Evolutionary conservation across 148 eudicot genomes (phyloP).

Genomic region (Rhododendron kiyosumense): DNA sequence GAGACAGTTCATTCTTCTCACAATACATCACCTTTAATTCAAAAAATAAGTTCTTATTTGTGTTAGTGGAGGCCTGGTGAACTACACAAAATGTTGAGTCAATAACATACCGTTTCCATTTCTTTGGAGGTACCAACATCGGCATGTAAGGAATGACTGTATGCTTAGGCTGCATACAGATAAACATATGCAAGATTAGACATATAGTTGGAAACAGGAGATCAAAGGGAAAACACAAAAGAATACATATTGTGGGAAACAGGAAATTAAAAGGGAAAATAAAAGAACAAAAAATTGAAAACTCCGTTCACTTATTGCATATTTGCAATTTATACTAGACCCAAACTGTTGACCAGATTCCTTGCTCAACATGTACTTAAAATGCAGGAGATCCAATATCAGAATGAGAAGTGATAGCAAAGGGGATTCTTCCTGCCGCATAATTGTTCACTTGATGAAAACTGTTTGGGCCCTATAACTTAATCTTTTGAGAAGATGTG

Average conservation of each 20-base stretch:
- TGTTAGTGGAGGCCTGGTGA: background rate
- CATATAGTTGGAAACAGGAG: background rate
- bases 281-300: background rate
- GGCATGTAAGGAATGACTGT: conserved; percentile 85
- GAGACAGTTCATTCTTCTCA: too few species aligned
- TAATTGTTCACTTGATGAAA: background rate
- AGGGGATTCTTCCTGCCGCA: background rate
- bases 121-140: conserved; percentile 85
- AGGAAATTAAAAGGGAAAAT: background rate
- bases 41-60: too few species aligned
- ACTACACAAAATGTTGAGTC: background rate
- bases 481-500: background rate
- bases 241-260: background rate
- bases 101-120: conserved; percentile 69
- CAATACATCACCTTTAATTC: too few species aligned
- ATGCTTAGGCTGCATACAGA: conserved; percentile 57
- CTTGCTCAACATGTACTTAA: background rate
- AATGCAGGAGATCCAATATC: background rate
- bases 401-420: background rate
- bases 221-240: background rate
- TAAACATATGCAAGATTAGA: background rate
- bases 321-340: background rate
- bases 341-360: background rate
- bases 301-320: background rate
- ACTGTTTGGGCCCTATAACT: background rate